Percentiles rank a stretch among this genome's conserved stretches.
These are phyloP conservation scores for Panicum hallii DNA, from an alignment of 202 grass and related monocot species.

Conservation along the genomic window DNA sequence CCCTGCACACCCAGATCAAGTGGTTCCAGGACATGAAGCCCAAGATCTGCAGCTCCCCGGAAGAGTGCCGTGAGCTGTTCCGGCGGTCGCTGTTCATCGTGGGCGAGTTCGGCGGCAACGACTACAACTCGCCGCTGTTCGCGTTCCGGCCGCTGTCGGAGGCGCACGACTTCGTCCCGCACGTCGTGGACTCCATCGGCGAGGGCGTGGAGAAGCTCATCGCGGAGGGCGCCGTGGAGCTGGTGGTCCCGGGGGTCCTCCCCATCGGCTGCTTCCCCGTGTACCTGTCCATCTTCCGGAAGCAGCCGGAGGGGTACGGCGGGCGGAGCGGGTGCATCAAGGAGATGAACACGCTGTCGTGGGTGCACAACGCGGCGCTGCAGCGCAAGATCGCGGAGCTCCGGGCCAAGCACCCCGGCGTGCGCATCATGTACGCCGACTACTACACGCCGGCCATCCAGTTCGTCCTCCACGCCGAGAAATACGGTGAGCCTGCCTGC, in stretches of 20 bases:
- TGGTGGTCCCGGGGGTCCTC: slow-evolving; percentile 68
- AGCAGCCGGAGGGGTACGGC: slow-evolving; percentile 52
- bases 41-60: slow-evolving; percentile 55
- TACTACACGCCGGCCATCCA: slow-evolving; percentile 73
- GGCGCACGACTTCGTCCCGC: slow-evolving; percentile 55
- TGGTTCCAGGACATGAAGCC: slow-evolving; percentile 81
- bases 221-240: slow-evolving; percentile 65
- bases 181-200: slow-evolving; percentile 63
- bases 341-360: slow-evolving; percentile 65
- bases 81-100: slow-evolving; percentile 73
- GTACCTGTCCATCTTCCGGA: slow-evolving; percentile 67
- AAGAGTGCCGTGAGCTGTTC: slow-evolving; percentile 65
- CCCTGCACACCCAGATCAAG: slow-evolving; percentile 68
- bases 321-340: slow-evolving; percentile 58
- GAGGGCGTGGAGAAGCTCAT: slow-evolving; percentile 68
- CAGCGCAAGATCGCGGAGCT: slow-evolving; percentile 54
- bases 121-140: slow-evolving; percentile 83
- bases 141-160: slow-evolving; percentile 54
- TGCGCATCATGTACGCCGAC: slow-evolving; percentile 75
- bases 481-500: slow-evolving; percentile 44
- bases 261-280: slow-evolving; percentile 78
- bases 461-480: slow-evolving; percentile 73
- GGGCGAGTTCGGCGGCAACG: slow-evolving; percentile 83
- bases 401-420: slow-evolving; percentile 52
- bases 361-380: slow-evolving; percentile 73